Conservation (phyloP, 2,329 filamentous ascomycete genomes). For the Teratosphaeria pseudoeucalypti region DNA sequence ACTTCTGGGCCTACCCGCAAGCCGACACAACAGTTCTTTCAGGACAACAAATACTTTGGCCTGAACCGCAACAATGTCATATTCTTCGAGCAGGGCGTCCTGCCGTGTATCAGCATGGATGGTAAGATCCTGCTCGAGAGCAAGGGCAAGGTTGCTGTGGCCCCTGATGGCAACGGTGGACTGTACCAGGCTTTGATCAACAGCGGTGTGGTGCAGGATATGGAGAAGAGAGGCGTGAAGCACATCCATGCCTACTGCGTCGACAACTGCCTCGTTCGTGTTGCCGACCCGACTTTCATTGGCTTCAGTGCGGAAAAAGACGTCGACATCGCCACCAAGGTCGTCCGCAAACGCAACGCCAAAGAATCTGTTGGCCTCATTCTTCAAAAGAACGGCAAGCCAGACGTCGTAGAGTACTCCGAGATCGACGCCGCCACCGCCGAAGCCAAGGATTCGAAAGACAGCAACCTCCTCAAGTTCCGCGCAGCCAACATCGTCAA, state of each 20-base stretch:
- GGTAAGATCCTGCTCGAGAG: constrained; percentile 91
- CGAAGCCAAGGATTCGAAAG: constrained; percentile 64
- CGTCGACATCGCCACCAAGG: constrained; percentile 95
- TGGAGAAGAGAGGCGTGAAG: constrained; percentile 78
- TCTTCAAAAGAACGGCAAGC: constrained; percentile 86
- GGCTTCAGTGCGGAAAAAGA: constrained; percentile 81
- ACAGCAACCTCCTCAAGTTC: constrained; percentile 79
- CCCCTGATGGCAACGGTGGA: constrained; percentile 93
- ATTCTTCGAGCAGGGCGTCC: constrained; percentile 93
- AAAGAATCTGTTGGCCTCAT: constrained; percentile 95
- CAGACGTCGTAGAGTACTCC: constrained; percentile 96
- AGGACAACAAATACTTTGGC: constrained; percentile 83
- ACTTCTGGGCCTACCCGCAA: constrained; percentile 87
- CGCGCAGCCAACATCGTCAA: constrained; percentile 98
- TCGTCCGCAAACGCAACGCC: constrained; percentile 95
- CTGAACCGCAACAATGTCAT: constrained; percentile 73
- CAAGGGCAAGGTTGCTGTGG: constrained; percentile 84
- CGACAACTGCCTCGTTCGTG: constrained; percentile 97
- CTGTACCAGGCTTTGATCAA: constrained; percentile 85
- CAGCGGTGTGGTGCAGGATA: constrained; percentile 72
- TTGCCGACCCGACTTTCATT: constrained; percentile 93
- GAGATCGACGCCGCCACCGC: constrained; percentile 88
- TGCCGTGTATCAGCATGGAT: constrained; percentile 94
- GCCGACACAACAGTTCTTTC: constrained; percentile 89
- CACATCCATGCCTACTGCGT: constrained; percentile 98